A percentile compares a stretch with the other conserved stretches of the same genome.
Evolutionary conservation across 192 early-diverging fungal genomes (phyloP).

Genomic region (Diversispora eburnea): DNA sequence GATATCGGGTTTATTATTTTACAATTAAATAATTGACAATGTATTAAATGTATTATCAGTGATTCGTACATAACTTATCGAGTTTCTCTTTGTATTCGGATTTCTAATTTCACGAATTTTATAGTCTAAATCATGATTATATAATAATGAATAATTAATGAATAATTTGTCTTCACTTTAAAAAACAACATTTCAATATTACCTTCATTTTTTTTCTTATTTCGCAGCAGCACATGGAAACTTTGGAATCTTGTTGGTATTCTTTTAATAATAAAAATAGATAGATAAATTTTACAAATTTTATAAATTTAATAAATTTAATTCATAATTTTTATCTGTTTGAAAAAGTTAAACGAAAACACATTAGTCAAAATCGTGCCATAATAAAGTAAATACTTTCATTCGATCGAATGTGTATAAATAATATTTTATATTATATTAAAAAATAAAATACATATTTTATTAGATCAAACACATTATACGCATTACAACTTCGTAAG

Average conservation of each 20-base stretch:
- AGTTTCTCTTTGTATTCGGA: too few species aligned
- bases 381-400: conserved; percentile 18
- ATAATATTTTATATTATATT: background rate
- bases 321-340: background rate
- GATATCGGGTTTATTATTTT: too few species aligned
- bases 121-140: too few species aligned
- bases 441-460: background rate
- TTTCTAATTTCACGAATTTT: too few species aligned
- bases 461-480: conserved; percentile 19
- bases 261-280: background rate
- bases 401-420: background rate
- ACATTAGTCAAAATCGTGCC: conserved; percentile 21
- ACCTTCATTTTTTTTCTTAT: too few species aligned
- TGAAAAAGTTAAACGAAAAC: conserved; percentile 14
- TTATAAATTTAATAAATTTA: background rate
- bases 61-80: too few species aligned
- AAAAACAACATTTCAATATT: too few species aligned
- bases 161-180: too few species aligned
- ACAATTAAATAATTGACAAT: too few species aligned
- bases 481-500: conserved; percentile 16
- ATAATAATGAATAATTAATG: too few species aligned
- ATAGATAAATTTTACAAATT: too few species aligned
- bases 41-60: too few species aligned
- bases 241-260: conserved; percentile 11
- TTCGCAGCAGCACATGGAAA: conserved; percentile 3